Base-by-base conservation (phyloP, 2,329 filamentous ascomycete species). In the Paraphoma sp. region DNA sequence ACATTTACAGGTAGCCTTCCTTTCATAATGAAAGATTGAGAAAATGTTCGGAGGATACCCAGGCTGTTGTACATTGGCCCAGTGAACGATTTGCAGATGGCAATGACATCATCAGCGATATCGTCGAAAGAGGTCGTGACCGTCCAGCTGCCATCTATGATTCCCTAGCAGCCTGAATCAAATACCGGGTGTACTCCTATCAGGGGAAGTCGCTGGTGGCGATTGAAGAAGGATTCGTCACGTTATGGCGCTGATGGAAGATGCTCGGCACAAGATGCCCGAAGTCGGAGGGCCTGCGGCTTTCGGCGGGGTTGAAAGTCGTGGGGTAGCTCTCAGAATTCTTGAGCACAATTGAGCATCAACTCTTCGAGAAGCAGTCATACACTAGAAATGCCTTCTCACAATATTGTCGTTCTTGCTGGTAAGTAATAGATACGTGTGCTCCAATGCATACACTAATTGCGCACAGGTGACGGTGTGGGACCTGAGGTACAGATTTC, bases 401-500 rank as follows among this genome's bases (percentile, higher is more conserved):
- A 76, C 60, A 78, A 78, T 54, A 78, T 79, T 64, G 76, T 79
- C 33, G 73, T 78, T 42, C 73, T 79, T 53, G 75, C 68, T 47
- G 76, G 76, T 78, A 67, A 62, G 73, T 63, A 16, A 14, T 16
- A 23, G 23, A 23, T 23, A 23, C 23, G 23, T 23, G 23, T 23
- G 5, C 23, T 23, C 23, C 23, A 23, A 23, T 23, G 23, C 40
- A 46, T 58, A n/a, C 51, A 54, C 62, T 64, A 66, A 69, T 64
- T 58, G 56, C 42, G 30, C 51, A 3, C 40, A 78, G 76, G 76
- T 66, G 76, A 79, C 56, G 76, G 77, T 53, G 74, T 76, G 41
- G 76, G 76, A 48, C 76, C 76, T 42, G 76, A 79, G 74, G 76
- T 78, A 73, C 62, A 49, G 60, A 57, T 55, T 48, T 36, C 16